Base-by-base conservation (phyloP, 108 stramenopile genomes). In the Fragilaria radians region DNA sequence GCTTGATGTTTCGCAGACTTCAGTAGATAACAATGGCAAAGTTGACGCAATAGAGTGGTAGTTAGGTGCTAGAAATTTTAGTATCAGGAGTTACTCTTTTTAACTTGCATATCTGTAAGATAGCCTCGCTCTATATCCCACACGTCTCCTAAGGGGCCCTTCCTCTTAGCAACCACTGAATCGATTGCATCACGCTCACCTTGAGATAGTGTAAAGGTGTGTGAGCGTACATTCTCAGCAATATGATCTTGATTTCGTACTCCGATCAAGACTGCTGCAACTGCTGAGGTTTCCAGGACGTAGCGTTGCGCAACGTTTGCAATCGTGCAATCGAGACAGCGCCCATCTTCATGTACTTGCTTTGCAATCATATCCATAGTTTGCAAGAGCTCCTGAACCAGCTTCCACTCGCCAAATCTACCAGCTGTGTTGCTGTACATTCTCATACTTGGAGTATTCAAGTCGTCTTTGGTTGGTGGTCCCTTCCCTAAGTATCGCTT, bases 71-170 rank as follows among this genome's bases (percentile, higher is more conserved):
- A n/a, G n/a, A n/a, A n/a, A n/a, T n/a, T n/a, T n/a, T n/a, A n/a
- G n/a, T n/a, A n/a, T n/a, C n/a, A n/a, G n/a, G n/a, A n/a, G n/a
- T n/a, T n/a, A n/a, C n/a, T 14, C 36, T 42, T 42, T 14, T 42
- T 42, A 7, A 42, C 36, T 42, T 42, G 36, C 36, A 42, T 42
- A 42, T 42, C 36, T 11, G 36, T 14, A 7, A 42, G 36, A n/a
- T 33, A 51, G 14, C 80, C 80, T 27, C 80, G 52, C 61, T 81
- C 80, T 30, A 77, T 67, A 45, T 81, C 74, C 80, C 80, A 81
- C 0, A 81, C 80, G 48, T 81, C 80, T 14, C 78, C 73, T 32
- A 54, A 29, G 18, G 73, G 73, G 11, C 77, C 77, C 21, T 71
- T 74, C 60, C 80, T 51, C 28, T 77, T 81, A 1, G 57, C 66